These are phyloP conservation scores for Ganoderma meredithae DNA, from an alignment of 1,284 basidiomycete species.

Conservation along the genomic window DNA sequence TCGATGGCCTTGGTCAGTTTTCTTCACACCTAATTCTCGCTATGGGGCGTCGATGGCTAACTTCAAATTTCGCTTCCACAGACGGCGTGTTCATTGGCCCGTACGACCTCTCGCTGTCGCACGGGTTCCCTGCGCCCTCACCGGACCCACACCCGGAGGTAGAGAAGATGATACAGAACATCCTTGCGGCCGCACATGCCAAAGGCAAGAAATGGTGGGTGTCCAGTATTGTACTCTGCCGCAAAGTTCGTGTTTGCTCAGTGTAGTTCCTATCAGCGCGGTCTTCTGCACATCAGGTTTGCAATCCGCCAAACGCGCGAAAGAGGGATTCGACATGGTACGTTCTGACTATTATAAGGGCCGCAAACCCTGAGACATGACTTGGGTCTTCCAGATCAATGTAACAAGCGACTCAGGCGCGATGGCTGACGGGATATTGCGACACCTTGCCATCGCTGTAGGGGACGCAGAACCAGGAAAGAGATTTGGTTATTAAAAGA, in stretches of 20 bases:
- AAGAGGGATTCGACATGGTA: conserved; percentile 53
- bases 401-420: conserved; percentile 56
- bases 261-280: conserved; percentile 23
- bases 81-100: conserved; percentile 73
- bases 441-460: conserved; percentile 42
- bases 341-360: conserved; percentile 3
- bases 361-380: neutral
- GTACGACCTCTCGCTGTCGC: conserved; percentile 68
- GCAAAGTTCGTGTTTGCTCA: neutral
- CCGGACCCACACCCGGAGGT: conserved; percentile 70
- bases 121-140: conserved; percentile 64
- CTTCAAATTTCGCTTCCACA: conserved; percentile 17
- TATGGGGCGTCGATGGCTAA: neutral
- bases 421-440: conserved; percentile 50
- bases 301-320: conserved; percentile 46
- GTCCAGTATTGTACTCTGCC: neutral
- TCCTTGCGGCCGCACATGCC: conserved; percentile 59
- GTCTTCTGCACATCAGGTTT: conserved; percentile 48
- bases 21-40: neutral
- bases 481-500: conserved; percentile 30
- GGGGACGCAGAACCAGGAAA: conserved; percentile 24
- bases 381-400: conserved; percentile 51
- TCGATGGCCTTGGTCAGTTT: conserved; percentile 66
- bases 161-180: conserved; percentile 66
- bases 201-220: conserved; percentile 73